phyloP scores from a whole-genome alignment of 345 rosid genomes.

The Eucalyptus albens region DNA sequence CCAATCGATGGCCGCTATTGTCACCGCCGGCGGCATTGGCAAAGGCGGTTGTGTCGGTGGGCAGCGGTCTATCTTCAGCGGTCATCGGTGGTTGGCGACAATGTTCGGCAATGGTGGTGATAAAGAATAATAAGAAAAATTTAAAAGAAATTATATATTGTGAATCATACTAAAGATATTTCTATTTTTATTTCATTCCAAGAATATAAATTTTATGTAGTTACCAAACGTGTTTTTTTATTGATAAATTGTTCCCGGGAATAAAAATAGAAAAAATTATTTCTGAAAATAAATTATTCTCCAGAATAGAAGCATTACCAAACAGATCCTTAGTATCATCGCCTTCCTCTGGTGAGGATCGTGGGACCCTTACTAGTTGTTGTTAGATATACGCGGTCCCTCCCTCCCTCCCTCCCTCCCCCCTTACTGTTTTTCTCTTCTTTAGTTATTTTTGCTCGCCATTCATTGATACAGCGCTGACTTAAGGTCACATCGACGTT shows the following conservation, averaged over 20 bases:
- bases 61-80: accelerated
- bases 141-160: no score
- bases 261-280: no score
- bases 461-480: background rate
- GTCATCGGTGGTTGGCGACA: no score
- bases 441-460: background rate
- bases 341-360: background rate
- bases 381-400: background rate
- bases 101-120: no score
- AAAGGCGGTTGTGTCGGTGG: accelerated
- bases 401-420: background rate
- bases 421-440: background rate
- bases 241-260: accelerated
- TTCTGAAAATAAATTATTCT: accelerated
- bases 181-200: no score
- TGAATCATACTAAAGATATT: no score
- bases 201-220: no score
- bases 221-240: accelerated
- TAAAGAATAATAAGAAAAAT: no score
- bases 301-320: accelerated
- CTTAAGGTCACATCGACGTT: background rate
- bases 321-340: no score
- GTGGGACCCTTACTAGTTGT: background rate
- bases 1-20: accelerated
- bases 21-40: accelerated